phyloP scores from a whole-genome alignment of 805 yeast species.

The Wickerhamiella kazuoi region DNA sequence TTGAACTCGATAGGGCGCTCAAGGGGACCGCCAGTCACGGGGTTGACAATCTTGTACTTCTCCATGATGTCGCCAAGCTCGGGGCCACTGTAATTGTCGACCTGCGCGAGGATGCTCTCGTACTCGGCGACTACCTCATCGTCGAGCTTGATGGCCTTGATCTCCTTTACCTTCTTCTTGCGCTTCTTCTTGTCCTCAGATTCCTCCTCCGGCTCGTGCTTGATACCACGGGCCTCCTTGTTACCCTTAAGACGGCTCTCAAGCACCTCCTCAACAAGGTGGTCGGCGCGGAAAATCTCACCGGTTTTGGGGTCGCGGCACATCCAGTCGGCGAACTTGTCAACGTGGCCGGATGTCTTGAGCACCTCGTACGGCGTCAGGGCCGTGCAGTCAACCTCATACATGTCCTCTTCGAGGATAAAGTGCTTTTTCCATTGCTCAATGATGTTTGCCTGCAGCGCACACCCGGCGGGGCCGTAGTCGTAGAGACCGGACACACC shows the following conservation, averaged over 20 bases:
- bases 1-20: constrained; percentile 91
- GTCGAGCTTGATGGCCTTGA: constrained; percentile 70
- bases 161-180: constrained; percentile 92
- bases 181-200: constrained; percentile 78
- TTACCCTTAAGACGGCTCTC: constrained; percentile 95
- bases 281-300: constrained; percentile 97
- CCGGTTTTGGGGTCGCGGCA: constrained; percentile 90
- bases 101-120: constrained; percentile 67
- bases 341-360: constrained; percentile 98
- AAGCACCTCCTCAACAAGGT: constrained; percentile 90
- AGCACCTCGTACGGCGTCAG: constrained; percentile 93
- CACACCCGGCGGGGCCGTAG: constrained; percentile 99
- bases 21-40: constrained; percentile 69
- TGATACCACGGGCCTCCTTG: constrained; percentile 82
- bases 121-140: constrained; percentile 66
- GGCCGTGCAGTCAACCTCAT: constrained; percentile 96
- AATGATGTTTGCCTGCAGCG: constrained; percentile 86
- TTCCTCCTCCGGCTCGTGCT: constrained; percentile 42
- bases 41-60: constrained; percentile 74
- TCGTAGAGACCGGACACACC: constrained; percentile 97
- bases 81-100: constrained; percentile 88
- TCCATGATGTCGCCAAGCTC: constrained; percentile 78
- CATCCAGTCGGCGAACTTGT: constrained; percentile 99
- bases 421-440: constrained; percentile 98
- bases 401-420: constrained; percentile 93